Base-by-base conservation (phyloP, 345 rosid genomes). In the Sisymbrium altissimum region DNA sequence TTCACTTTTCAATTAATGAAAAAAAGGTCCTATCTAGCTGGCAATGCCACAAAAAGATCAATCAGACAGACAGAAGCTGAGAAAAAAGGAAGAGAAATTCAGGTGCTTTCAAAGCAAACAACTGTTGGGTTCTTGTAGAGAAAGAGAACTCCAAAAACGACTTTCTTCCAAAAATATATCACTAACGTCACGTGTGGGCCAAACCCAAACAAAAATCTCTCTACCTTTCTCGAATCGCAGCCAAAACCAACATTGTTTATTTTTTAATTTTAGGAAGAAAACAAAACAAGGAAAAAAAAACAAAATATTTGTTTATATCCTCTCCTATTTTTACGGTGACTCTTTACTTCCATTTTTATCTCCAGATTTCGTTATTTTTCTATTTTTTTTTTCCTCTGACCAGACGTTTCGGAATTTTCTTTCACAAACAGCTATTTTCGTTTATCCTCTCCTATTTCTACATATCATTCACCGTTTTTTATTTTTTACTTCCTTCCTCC, bases 141-240 rank as follows among this genome's bases (percentile, higher is more conserved):
- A 58, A 19, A 57, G 56, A 54, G 19, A 64, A 64, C 63, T 54
- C 77, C 70, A 54, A 64, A 73, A 53, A 53, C 9, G 64, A 73
- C 71, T 73, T 64, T 54, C 52, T 73, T 6, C 70, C 46, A 73
- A 72, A 27, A 25, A 21, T 1, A 23, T 23, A 43, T 14, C 48
- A 64, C 30, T 55, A 1, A 43, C 65, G 70, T 64, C 64, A 72
- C 63, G 56, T 54, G 70, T 53, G 38, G 56, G 44, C 77, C 19
- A 62, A 59, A 23, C 25, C 25, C 25, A 23, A 23, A 1, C 25
- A 23, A 23, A 23, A 23, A 23, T 23, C 25, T 23, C 25, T 23
- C 25, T 1, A 1, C 25, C 25, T 23, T 23, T 23, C 25, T 23
- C 3, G 3, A 23, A 23, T n/a, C 36, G 10, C 32, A 43, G 54